Evolutionary conservation across 352 stramenopile species (phyloP).

Genomic region (Phytophthora pini): DNA sequence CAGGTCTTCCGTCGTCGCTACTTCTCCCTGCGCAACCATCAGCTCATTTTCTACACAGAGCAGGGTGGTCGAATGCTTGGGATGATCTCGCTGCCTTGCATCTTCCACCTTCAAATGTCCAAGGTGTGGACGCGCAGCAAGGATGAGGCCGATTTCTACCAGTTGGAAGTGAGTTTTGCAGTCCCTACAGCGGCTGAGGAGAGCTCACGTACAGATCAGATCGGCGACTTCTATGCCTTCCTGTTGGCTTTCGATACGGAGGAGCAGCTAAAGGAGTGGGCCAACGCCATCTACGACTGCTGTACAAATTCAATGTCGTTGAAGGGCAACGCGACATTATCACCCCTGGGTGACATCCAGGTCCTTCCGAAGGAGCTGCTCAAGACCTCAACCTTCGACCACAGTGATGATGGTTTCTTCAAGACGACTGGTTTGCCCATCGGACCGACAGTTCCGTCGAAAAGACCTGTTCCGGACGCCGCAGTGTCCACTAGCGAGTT

Average conservation of each 20-base stretch:
- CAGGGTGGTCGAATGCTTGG: conserved; percentile 69
- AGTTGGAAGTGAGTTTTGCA: conserved; percentile 86
- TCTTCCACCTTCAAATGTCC: conserved; percentile 84
- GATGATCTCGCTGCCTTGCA: conserved; percentile 81
- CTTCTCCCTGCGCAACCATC: conserved; percentile 85
- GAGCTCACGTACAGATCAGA: conserved; percentile 67
- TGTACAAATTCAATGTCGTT: conserved; percentile 90
- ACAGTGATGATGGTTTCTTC: conserved; percentile 49
- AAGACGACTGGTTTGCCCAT: conserved; percentile 37
- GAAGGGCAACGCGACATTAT: conserved; percentile 68
- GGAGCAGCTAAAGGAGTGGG: conserved; percentile 75
- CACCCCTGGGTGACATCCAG: conserved; percentile 75
- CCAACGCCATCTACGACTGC: conserved; percentile 82
- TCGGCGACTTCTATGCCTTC: conserved; percentile 82
- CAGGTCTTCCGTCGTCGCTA: conserved; percentile 85
- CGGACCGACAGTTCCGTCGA: conserved; percentile 20
- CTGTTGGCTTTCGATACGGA: conserved; percentile 83
- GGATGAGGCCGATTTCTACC: conserved; percentile 81
- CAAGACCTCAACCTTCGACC: conserved; percentile 82
- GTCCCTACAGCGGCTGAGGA: conserved; percentile 67
- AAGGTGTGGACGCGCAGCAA: conserved; percentile 76
- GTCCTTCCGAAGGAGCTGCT: conserved; percentile 85
- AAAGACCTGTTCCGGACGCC: conserved; percentile 18
- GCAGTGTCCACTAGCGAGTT: conserved; percentile 47
- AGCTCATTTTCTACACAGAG: conserved; percentile 83